Conservation (phyloP, 148 eudicot genomes). For the Rheum nobile region DNA sequence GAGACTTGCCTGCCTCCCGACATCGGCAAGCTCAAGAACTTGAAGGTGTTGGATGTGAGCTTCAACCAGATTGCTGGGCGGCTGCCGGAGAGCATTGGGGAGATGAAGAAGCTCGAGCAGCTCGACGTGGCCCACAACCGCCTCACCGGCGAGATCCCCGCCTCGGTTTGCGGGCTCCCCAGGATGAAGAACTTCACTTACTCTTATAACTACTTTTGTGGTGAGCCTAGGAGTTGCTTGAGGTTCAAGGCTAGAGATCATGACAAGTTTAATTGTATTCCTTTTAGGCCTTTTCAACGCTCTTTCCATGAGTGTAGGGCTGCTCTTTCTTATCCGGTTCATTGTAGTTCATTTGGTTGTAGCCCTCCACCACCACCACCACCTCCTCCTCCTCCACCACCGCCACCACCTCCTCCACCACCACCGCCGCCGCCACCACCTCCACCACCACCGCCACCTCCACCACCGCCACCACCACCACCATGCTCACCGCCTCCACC, state of each 20-base stretch:
- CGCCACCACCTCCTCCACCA: constrained; percentile 8
- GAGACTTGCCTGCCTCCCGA: constrained; percentile 21
- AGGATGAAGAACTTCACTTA: constrained; percentile 57
- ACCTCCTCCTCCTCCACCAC: constrained; percentile 38
- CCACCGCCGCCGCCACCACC: constrained; percentile 16
- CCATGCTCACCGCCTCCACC: background rate
- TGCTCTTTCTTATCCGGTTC: constrained; percentile 17
- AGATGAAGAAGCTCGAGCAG: constrained; percentile 54
- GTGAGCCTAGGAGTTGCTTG: constrained; percentile 47
- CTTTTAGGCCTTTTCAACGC: constrained; percentile 35
- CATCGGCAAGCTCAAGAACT: constrained; percentile 9
- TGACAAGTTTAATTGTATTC: constrained; percentile 46
- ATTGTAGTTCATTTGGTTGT: constrained; percentile 31
- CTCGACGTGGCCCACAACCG: constrained; percentile 65
- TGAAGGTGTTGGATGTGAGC: constrained; percentile 11
- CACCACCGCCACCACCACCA: background rate
- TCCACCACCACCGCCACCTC: background rate
- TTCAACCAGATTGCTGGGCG: constrained; percentile 40
- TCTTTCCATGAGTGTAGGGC: constrained; percentile 44
- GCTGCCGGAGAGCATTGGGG: constrained; percentile 28
- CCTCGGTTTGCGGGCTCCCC: constrained; percentile 40
- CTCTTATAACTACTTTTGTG: constrained; percentile 56
- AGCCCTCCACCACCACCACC: constrained; percentile 16
- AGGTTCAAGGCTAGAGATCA: constrained; percentile 19
- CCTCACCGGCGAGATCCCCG: constrained; percentile 59